Conservation (phyloP, 139 green algal species). For the Coelastrella sp. region DNA sequence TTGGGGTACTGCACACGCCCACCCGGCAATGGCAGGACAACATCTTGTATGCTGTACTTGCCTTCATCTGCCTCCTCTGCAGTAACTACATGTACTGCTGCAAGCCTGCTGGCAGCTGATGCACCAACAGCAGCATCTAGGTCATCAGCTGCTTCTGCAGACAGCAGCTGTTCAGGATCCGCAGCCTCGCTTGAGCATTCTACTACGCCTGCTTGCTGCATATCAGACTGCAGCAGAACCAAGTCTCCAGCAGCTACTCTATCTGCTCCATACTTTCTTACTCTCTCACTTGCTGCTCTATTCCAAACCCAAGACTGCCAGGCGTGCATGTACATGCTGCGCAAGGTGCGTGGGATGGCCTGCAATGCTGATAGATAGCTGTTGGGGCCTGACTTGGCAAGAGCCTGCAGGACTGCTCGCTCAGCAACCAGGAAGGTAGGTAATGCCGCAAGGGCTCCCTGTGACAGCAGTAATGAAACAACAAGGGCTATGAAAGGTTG, state of each 20-base stretch:
- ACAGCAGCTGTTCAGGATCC: not conserved
- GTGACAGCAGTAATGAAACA: not conserved
- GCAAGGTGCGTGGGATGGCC: slow-evolving; percentile 81
- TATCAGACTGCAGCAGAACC: slow-evolving; percentile 57
- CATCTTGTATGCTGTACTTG: slow-evolving; percentile 74
- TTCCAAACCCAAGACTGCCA: slow-evolving; percentile 95
- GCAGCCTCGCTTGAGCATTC: slow-evolving; percentile 19
- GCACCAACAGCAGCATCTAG: not conserved
- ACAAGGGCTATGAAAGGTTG: no score
- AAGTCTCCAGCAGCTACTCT: slow-evolving; percentile 82
- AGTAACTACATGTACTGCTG: slow-evolving; percentile 79
- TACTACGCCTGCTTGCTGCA: slow-evolving; percentile 11
- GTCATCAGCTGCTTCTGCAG: not conserved
- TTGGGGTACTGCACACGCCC: slow-evolving; percentile 50
- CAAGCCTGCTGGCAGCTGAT: slow-evolving; percentile 47
- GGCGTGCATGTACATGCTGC: slow-evolving; percentile 95
- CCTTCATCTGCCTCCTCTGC: slow-evolving; percentile 70
- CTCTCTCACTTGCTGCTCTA: slow-evolving; percentile 70
- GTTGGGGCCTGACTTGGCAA: not conserved
- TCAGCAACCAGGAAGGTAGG: slow-evolving; percentile 72
- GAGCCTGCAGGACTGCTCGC: slow-evolving; percentile 66
- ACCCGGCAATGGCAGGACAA: slow-evolving; percentile 93
- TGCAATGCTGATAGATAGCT: slow-evolving; percentile 30
- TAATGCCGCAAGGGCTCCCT: slow-evolving; percentile 68
- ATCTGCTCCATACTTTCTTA: slow-evolving; percentile 61